Percentiles rank a stretch among this genome's conserved stretches.
Conservation (phyloP, 2,329 filamentous ascomycete genomes). For the Tolypocladium paradoxum region DNA sequence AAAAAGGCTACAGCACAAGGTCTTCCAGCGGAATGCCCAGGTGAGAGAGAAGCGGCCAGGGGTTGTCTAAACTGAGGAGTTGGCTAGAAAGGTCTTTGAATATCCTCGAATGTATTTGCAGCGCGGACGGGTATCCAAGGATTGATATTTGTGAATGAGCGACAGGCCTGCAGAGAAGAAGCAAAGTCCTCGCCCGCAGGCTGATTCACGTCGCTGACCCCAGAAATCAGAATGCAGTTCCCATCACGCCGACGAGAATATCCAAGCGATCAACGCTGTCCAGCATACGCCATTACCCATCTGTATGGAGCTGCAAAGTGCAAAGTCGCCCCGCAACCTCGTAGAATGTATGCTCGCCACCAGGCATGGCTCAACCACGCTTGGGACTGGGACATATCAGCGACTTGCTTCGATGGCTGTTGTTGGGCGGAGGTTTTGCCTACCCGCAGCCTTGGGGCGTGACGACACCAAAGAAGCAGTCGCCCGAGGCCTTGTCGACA, state of each 20-base stretch:
- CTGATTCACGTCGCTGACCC: neutral
- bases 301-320: neutral
- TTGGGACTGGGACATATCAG: neutral
- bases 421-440: constrained; percentile 11
- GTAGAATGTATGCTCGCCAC: neutral
- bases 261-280: neutral
- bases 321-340: neutral
- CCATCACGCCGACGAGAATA: neutral
- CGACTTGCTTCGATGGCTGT: neutral
- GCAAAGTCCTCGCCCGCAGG: neutral
- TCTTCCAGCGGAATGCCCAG: neutral
- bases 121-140: neutral
- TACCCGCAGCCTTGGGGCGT: constrained; percentile 49
- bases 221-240: neutral
- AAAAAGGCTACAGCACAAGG: neutral
- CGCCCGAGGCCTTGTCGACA: constrained; percentile 33
- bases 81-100: no score
- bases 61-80: neutral
- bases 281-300: neutral
- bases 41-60: no score
- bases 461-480: constrained; percentile 46
- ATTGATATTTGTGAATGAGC: neutral
- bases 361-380: neutral
- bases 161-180: neutral
- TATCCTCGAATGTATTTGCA: neutral